Base-by-base conservation (phyloP, 176 grass and related monocot genomes). In the Typha latifolia region DNA sequence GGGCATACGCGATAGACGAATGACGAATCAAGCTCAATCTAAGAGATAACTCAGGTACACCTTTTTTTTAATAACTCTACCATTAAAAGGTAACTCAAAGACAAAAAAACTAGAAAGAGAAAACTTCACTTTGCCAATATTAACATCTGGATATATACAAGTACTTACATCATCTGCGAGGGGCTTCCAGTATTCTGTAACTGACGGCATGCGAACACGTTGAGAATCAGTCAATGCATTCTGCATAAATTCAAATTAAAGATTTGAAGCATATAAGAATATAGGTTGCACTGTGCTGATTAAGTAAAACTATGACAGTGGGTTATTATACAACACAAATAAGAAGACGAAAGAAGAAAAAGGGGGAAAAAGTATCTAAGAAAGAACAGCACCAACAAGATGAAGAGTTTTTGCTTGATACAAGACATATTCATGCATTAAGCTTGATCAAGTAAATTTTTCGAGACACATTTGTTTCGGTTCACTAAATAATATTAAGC, bases 111-210 rank as follows among this genome's bases (percentile, higher is more conserved):
- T 14, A 48, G 14, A 43, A 21, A 61, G 5, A 67, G 55, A 47
- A 21, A 3, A 2, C 53, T 57, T 57, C 5, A 6, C 15, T 18
- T 21, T 16, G 20, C 20, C 15, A 18, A 16, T 57, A 57, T 10
- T 57, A 57, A 57, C 20, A 57, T 9, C 53, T 57, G n/a, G 10
- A n/a, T 59, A 47, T 43, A 43, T 4, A 37, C 2, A 81, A 64
- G 31, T 68, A 53, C 82, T 88, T 85, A 96, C 88, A 82, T 97
- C 93, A 77, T 92, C 88, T 61, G 80, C 93, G 76, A 97, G 85
- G 49, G 93, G 85, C 69, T 90, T 97, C 93, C 93, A 92, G 70
- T 97, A 97, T 69, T 97, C 88, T 62, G 81, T 87, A 75, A 97
- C 78, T 61, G 76, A 82, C 31, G 88, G 88, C 86, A 82, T 87